A percentile compares a stretch with the other conserved stretches of the same genome.
These are phyloP conservation scores for Hymenoscyphus fraxineus DNA, from an alignment of 2,329 filamentous ascomycete species.

Conservation along the genomic window DNA sequence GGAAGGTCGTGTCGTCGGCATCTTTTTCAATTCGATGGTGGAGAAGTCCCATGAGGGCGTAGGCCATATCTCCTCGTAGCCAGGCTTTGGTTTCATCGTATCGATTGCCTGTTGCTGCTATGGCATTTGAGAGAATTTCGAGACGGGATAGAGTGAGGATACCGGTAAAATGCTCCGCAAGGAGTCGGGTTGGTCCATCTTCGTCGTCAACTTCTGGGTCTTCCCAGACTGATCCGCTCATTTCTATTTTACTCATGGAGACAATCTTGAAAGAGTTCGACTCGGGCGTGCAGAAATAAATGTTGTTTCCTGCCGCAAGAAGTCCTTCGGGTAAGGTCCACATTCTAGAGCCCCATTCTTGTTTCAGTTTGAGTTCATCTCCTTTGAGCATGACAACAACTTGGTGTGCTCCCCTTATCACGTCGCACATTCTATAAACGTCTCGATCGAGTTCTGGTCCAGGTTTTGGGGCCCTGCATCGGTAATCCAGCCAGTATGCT, in stretches of 20 bases:
- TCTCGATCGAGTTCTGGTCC: conserved; percentile 13
- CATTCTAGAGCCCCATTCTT: conserved; percentile 17
- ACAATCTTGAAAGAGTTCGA: conserved; percentile 1
- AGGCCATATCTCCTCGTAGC: conserved; percentile 29
- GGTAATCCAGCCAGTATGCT: conserved; percentile 17
- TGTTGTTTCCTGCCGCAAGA: not conserved
- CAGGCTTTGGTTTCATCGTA: conserved; percentile 7
- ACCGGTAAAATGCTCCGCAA: conserved; percentile 25
- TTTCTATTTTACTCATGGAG: conserved; percentile 10
- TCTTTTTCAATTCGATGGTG: conserved; percentile 26
- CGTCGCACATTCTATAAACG: conserved; percentile 20
- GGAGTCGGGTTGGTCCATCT: conserved; percentile 3
- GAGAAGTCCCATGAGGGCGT: conserved; percentile 33
- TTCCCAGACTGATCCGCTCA: conserved; percentile 7
- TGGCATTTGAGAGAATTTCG: conserved; percentile 29
- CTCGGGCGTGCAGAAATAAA: conserved; percentile 5
- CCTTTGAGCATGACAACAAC: conserved; percentile 9
- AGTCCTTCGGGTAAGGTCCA: conserved; percentile 15
- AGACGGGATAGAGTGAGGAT: conserved; percentile 30
- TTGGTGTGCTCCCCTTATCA: conserved; percentile 16
- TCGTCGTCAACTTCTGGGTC: conserved; percentile 15
- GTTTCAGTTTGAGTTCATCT: not conserved
- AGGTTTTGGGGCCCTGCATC: conserved; percentile 4
- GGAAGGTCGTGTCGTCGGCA: conserved; percentile 32
- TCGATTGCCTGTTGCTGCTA: conserved; percentile 28